phyloP scores from a whole-genome alignment of 371 early-diverging fungal species.

The Apophysomyces elegans region DNA sequence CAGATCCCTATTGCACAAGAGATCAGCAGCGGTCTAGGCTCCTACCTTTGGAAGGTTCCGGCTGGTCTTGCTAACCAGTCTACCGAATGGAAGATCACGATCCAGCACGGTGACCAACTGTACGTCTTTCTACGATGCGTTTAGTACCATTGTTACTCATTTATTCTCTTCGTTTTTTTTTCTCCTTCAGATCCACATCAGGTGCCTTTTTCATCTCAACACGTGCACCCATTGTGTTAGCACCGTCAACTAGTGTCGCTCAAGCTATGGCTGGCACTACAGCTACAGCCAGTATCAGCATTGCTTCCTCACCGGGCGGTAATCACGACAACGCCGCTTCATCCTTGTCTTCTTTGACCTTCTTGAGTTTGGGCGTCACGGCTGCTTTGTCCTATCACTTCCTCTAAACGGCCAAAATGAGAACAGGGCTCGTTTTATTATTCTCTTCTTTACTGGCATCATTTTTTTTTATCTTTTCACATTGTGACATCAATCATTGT shows the following conservation, averaged over 20 bases:
- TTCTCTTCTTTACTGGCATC: too few species aligned
- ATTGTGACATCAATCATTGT: too few species aligned
- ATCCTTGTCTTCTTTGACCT: background rate
- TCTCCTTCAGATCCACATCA: background rate
- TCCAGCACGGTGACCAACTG: background rate
- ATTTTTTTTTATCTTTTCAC: too few species aligned
- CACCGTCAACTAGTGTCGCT: background rate
- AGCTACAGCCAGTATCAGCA: constrained; percentile 1
- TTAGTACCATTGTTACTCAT: too few species aligned
- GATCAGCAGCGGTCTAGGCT: background rate
- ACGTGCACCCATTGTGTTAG: background rate
- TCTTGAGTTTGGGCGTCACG: too few species aligned
- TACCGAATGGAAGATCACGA: background rate
- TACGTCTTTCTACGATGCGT: background rate
- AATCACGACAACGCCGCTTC: background rate
- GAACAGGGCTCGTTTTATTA: too few species aligned
- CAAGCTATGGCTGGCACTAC: constrained; percentile 1
- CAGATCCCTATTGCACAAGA: background rate
- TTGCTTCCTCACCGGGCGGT: background rate
- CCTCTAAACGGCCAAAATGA: too few species aligned
- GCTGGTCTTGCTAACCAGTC: background rate
- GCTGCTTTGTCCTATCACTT: too few species aligned
- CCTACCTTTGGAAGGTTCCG: constrained; percentile 1
- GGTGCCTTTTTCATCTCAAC: background rate
- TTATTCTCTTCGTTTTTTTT: too few species aligned